phyloP scores from a whole-genome alignment of 2,329 filamentous ascomycete genomes.

The Cryphonectria nitschkei region DNA sequence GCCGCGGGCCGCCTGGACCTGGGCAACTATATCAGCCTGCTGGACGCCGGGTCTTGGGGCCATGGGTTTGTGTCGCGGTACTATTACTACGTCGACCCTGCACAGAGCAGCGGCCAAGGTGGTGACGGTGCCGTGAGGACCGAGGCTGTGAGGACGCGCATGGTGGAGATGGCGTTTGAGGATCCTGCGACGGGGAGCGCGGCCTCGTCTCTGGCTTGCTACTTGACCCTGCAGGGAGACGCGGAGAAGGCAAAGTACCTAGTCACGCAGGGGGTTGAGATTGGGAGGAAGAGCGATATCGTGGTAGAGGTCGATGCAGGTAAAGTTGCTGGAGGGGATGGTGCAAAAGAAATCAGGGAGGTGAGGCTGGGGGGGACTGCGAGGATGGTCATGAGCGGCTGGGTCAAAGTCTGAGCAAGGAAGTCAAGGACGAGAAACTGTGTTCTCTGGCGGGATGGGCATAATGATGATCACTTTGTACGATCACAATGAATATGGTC shows the following conservation, averaged over 20 bases:
- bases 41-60: slow-evolving; percentile 59
- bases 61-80: slow-evolving; percentile 58
- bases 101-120: slow-evolving; percentile 29
- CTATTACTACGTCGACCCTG: slow-evolving; percentile 57
- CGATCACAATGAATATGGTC: background rate
- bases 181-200: slow-evolving; percentile 68
- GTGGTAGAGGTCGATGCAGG: slow-evolving; percentile 45
- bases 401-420: slow-evolving; percentile 29
- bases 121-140: slow-evolving; percentile 31
- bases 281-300: slow-evolving; percentile 62
- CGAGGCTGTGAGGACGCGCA: slow-evolving; percentile 54
- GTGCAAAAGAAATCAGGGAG: slow-evolving; percentile 32
- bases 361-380: slow-evolving; percentile 38
- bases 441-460: background rate
- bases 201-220: slow-evolving; percentile 59
- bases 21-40: slow-evolving; percentile 36
- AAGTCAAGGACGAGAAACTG: background rate
- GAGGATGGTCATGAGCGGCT: slow-evolving; percentile 38
- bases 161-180: slow-evolving; percentile 58
- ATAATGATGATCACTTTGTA: background rate
- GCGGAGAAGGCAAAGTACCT: slow-evolving; percentile 47
- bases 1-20: slow-evolving; percentile 38
- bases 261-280: slow-evolving; percentile 69
- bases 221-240: slow-evolving; percentile 50
- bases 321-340: background rate